Percentiles rank a stretch among this genome's conserved stretches.
Evolutionary conservation across 225 moss, liverwort and hornwort genomes (phyloP).

Genomic region (Anthoceros angustus): DNA sequence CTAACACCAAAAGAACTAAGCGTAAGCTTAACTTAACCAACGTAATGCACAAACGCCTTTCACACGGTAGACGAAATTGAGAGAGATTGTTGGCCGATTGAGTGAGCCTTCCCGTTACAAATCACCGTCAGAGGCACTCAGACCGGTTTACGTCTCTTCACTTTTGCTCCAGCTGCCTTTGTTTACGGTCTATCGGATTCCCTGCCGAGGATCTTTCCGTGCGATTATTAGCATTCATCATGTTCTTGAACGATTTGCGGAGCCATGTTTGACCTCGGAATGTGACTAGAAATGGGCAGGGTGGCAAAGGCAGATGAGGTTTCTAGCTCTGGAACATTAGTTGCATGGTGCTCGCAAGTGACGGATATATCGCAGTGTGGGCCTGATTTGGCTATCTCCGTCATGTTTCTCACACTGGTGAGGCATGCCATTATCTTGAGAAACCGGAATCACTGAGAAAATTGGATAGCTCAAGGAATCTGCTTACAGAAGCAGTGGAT

Average conservation of each 20-base stretch:
- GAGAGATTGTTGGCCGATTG: not conserved
- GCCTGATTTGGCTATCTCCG: not conserved
- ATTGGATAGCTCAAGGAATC: no score
- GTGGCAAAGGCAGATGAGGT: no score
- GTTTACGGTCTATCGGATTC: not conserved
- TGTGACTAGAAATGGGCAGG: no score
- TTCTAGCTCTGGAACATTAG: no score
- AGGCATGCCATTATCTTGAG: not conserved
- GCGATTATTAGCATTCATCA: no score
- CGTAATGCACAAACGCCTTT: not conserved
- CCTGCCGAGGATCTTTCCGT: no score
- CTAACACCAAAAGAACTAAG: no score
- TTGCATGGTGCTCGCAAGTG: not conserved
- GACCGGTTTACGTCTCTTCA: not conserved
- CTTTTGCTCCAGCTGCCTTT: not conserved
- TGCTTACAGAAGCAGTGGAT: no score
- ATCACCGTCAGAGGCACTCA: not conserved
- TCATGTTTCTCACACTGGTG: not conserved
- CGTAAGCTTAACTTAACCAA: no score
- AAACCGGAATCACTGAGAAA: no score
- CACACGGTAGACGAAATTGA: not conserved
- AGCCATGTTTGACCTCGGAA: no score
- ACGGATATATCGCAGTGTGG: not conserved
- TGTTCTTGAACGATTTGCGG: no score
- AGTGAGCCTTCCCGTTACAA: not conserved